Evolutionary conservation across 78 protist genomes (phyloP).

Genomic region (Isochrysis galbana): DNA sequence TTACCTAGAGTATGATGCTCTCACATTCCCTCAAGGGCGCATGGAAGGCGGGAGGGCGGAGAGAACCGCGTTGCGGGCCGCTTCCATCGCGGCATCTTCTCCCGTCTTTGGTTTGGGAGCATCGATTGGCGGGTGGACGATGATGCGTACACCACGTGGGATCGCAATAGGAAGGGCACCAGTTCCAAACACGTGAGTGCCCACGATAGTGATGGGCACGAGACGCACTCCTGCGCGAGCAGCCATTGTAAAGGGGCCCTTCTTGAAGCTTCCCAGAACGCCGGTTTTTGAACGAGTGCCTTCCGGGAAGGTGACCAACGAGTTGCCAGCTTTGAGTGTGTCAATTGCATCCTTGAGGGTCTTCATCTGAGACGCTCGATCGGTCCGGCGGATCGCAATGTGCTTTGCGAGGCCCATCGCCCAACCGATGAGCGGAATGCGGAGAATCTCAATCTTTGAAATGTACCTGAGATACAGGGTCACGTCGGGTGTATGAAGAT

Average conservation of each 20-base stretch:
- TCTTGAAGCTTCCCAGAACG: not conserved
- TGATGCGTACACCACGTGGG: not conserved
- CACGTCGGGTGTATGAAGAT: too few species aligned
- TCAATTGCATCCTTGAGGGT: not conserved
- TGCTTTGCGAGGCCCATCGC: slow-evolving; percentile 1
- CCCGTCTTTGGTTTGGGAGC: not conserved
- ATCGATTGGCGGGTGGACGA: slow-evolving; percentile 1
- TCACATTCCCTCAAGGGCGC: too few species aligned
- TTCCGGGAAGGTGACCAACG: slow-evolving; percentile 2
- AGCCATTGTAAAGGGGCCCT: slow-evolving; percentile 4
- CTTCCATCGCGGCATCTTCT: not conserved
- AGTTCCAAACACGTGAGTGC: not conserved
- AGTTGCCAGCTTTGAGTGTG: not conserved
- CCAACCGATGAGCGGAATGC: slow-evolving; percentile 22
- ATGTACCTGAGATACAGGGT: not conserved
- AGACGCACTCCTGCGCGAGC: not conserved
- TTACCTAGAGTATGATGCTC: too few species aligned
- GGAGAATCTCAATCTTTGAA: not conserved
- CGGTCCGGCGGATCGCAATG: not conserved
- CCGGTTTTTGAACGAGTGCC: not conserved
- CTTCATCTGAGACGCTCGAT: not conserved
- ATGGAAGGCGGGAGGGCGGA: not conserved
- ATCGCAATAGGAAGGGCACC: not conserved
- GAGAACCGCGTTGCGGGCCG: not conserved
- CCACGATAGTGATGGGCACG: not conserved